Evolutionary conservation across 108 stramenopile genomes (phyloP), one percentile per base, ranked within the genome.

Genomic region (Schizochytrium sp.): DNA sequence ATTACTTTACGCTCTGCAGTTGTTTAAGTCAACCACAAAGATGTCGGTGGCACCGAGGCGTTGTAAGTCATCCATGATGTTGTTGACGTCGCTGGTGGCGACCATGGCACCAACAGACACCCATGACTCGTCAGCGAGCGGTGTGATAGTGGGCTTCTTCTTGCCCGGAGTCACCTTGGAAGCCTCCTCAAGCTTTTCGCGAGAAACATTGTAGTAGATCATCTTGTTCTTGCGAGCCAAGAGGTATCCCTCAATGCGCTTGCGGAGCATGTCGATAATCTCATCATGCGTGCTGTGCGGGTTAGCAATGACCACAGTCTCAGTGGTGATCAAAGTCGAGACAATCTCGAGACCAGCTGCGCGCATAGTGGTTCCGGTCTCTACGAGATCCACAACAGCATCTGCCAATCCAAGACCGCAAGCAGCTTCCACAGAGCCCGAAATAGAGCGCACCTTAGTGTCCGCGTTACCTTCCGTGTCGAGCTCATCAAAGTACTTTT

Each of bases 321-420:
- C 61, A 44, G 92, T 94, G 90, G 55, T 95, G 97, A 99, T 91
- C 69, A 99, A 94, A 28, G 96, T 96, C 28, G 93, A 94, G 72
- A 98, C 97, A 56, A 98, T 91, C 89, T 98, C 98, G 87, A 98
- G 92, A 15, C 97, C 97, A 88, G 97, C 98, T 72, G 98, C 98
- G 95, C 94, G 96, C 98, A 98, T 98, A 8, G 98, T 99, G 10
- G 98, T 99, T 42, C 98, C 98, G 72, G 97, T 99, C 90, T 98
- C 97, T 45, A 98, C 97, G 69, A 99, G 94, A 94, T 98, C 97
- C 40, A 99, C 97, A 60, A 99, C 97, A 56, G 97, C 98, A 93
- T 99, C 98, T 17, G 97, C 98, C 87, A 99, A 90, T 50, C 98
- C 98, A 44, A 98, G 94, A 59, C 95, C 95, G 92, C 98, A 98